Conservation (phyloP, 2,329 filamentous ascomycete species). For the Cercospora sp. region DNA sequence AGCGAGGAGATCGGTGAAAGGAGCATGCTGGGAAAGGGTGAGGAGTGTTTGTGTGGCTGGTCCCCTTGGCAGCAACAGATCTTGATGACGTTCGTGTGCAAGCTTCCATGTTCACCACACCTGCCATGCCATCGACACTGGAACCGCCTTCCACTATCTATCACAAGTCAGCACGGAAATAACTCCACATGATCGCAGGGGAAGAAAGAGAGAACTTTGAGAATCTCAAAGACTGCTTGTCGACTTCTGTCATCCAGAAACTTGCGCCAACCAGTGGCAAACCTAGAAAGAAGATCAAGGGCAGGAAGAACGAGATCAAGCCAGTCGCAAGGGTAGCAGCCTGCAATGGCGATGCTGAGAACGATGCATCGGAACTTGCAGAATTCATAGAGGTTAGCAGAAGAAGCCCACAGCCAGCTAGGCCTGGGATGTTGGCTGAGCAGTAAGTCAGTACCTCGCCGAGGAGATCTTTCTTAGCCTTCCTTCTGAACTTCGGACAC, state of each 20-base stretch:
- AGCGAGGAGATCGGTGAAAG: not conserved
- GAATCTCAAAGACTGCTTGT: slow-evolving; percentile 72
- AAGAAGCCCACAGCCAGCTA: not conserved
- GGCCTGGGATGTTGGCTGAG: slow-evolving; percentile 4
- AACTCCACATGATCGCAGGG: slow-evolving; percentile 36
- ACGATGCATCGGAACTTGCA: slow-evolving; percentile 65
- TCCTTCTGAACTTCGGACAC: slow-evolving; percentile 59
- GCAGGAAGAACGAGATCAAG: slow-evolving; percentile 44
- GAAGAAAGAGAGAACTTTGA: slow-evolving; percentile 59
- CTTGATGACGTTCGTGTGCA: not conserved
- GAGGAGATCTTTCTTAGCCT: slow-evolving; percentile 66
- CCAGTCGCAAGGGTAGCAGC: slow-evolving; percentile 25
- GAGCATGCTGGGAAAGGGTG: not conserved
- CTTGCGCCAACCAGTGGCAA: slow-evolving; percentile 50
- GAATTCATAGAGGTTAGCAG: slow-evolving; percentile 71
- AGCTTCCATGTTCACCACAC: not conserved
- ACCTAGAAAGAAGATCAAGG: slow-evolving; percentile 49
- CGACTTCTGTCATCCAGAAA: slow-evolving; percentile 65
- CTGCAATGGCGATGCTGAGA: slow-evolving; percentile 23
- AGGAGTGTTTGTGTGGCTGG: not conserved
- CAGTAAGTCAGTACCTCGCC: slow-evolving; percentile 62
- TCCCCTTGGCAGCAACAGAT: not conserved
- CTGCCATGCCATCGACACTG: not conserved
- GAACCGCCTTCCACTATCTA: not conserved
- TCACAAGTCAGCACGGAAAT: not conserved